Conservation (phyloP, 306 rosid genomes). For the Pachyrhizus erosus region DNA sequence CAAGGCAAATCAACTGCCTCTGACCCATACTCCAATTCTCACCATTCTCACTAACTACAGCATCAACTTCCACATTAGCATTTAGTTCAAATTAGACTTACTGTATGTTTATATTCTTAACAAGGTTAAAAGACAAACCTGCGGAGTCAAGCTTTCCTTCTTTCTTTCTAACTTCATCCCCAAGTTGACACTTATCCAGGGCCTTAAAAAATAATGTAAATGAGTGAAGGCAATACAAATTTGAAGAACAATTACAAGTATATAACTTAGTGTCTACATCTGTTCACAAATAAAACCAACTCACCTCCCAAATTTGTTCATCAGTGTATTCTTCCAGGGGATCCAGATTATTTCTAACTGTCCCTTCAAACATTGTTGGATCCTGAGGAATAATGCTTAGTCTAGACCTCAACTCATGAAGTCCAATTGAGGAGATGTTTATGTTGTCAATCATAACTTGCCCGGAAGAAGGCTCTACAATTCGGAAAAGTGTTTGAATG, state of each 20-base stretch:
- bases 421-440: conserved; percentile 70
- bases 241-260: not conserved
- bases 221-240: not conserved
- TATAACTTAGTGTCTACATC: not conserved
- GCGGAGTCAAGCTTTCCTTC: conserved; percentile 80
- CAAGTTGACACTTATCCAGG: conserved; percentile 87
- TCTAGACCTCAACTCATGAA: conserved; percentile 79
- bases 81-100: not conserved
- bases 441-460: conserved; percentile 63
- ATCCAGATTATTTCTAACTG: conserved; percentile 81
- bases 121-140: conserved; percentile 52
- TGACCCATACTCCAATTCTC: conserved; percentile 98
- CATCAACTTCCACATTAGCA: conserved; percentile 34
- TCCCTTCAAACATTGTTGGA: conserved; percentile 96
- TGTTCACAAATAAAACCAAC: conserved; percentile 14
- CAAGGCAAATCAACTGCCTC: conserved; percentile 91
- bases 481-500: conserved; percentile 76
- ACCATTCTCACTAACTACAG: conserved; percentile 76
- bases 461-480: conserved; percentile 68
- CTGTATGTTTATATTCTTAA: conserved; percentile 17
- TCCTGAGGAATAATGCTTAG: conserved; percentile 92
- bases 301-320: conserved; percentile 87
- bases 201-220: conserved; percentile 54
- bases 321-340: conserved; percentile 82
- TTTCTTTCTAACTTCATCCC: conserved; percentile 81